Conservation (phyloP, 2,329 filamentous ascomycete genomes). For the Nothomitra cinnamomea region DNA sequence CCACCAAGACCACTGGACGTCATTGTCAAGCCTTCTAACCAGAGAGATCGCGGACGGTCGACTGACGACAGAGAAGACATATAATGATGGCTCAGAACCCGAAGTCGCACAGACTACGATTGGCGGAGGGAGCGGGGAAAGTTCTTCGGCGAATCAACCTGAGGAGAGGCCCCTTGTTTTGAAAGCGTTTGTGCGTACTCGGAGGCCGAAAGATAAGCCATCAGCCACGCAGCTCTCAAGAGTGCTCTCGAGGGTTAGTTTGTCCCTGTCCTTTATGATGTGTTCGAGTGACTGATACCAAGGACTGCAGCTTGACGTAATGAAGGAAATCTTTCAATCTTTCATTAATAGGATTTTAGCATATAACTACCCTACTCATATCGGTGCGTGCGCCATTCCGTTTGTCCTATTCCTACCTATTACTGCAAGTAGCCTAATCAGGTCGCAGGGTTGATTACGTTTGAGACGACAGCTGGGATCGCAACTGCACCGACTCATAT, state of each 20-base stretch:
- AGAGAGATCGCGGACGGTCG: conserved; percentile 6
- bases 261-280: too few species aligned
- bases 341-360: conserved; percentile 22
- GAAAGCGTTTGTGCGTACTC: too few species aligned
- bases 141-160: too few species aligned
- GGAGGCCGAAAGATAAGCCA: too few species aligned
- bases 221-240: too few species aligned
- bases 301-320: conserved; percentile 17
- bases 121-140: too few species aligned
- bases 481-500: conserved; percentile 18
- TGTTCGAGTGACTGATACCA: not conserved
- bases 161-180: too few species aligned
- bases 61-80: conserved; percentile 13
- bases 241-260: too few species aligned
- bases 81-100: not conserved
- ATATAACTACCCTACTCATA: conserved; percentile 21
- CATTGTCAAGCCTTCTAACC: not conserved
- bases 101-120: too few species aligned
- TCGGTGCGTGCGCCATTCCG: conserved; percentile 16
- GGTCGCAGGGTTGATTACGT: conserved; percentile 15
- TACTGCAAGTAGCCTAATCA: too few species aligned
- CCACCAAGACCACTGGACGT: not conserved
- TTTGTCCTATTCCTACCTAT: too few species aligned
- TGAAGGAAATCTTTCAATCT: conserved; percentile 23
- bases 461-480: conserved; percentile 16